phyloP scores from a whole-genome alignment of 139 green algal genomes.

The Tetraselmis striata region DNA sequence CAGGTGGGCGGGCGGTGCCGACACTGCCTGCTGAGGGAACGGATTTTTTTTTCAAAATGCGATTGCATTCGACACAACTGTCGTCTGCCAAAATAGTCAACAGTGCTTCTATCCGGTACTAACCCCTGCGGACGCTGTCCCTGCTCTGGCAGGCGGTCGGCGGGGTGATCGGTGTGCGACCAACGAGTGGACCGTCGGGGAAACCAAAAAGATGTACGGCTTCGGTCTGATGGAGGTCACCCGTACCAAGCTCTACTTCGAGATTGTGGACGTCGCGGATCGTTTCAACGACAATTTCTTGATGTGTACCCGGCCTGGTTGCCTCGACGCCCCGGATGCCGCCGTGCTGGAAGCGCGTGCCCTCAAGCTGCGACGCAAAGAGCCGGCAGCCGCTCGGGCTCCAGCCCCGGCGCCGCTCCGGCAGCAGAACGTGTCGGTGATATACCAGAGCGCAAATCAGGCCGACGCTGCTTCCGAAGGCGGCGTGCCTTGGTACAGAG shows the following conservation, averaged over 20 bases:
- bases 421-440: not conserved
- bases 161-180: not conserved
- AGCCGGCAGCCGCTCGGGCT: too few relatives aligned
- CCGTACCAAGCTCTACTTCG: not conserved
- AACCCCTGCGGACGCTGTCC: too few relatives aligned
- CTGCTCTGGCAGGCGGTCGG: too few relatives aligned
- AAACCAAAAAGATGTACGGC: not conserved
- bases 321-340: not conserved
- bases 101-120: too few relatives aligned
- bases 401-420: too few relatives aligned
- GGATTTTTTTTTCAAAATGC: too few relatives aligned
- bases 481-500: not conserved
- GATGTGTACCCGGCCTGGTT: not conserved
- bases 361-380: too few relatives aligned
- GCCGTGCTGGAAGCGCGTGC: not conserved
- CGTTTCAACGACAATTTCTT: not conserved
- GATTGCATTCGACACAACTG: too few relatives aligned
- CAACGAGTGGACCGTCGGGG: not conserved
- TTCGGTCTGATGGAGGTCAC: not conserved
- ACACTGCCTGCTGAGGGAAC: too few relatives aligned
- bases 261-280: not conserved
- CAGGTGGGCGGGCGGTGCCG: too few relatives aligned
- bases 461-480: too few relatives aligned
- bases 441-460: not conserved
- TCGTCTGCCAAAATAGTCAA: too few relatives aligned